A percentile compares a stretch with the other conserved stretches of the same genome.
These are phyloP conservation scores for Jamesozyma piceae DNA, from an alignment of 805 yeast genomes.

Conservation along the genomic window DNA sequence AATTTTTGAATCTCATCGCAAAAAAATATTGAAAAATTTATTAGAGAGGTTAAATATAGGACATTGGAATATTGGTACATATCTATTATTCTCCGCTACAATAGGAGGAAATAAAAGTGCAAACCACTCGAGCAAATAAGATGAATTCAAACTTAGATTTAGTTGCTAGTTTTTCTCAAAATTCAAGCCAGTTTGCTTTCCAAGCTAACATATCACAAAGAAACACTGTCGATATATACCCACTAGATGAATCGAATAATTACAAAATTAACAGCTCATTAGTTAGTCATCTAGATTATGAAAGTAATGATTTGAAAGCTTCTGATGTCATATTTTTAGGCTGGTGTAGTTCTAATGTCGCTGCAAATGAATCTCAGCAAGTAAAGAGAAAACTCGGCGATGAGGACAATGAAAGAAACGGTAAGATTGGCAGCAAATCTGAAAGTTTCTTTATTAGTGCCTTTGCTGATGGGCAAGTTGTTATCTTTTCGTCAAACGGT, in stretches of 20 bases:
- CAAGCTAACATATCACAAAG: slow-evolving; percentile 29
- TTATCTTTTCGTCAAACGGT: slow-evolving; percentile 27
- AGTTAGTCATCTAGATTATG: slow-evolving; percentile 26
- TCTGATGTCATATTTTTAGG: slow-evolving; percentile 20
- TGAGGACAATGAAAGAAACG: slow-evolving; percentile 4
- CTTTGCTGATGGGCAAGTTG: slow-evolving; percentile 25
- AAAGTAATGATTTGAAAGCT: slow-evolving; percentile 22
- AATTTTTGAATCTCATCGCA: slow-evolving; percentile 2
- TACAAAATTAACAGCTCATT: slow-evolving; percentile 25
- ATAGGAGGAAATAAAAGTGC: background rate
- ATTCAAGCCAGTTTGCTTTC: slow-evolving; percentile 27
- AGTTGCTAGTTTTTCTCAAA: slow-evolving; percentile 23
- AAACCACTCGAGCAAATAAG: background rate
- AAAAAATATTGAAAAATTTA: background rate
- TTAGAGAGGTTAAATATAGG: background rate
- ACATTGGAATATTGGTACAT: too few species aligned
- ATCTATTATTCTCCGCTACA: background rate
- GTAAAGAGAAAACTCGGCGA: slow-evolving; percentile 20
- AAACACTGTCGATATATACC: slow-evolving; percentile 28
- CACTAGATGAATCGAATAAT: slow-evolving; percentile 20
- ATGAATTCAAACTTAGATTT: slow-evolving; percentile 15
- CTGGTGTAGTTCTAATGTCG: slow-evolving; percentile 18
- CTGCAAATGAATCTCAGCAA: background rate
- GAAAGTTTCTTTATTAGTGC: slow-evolving; percentile 25
- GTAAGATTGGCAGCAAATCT: background rate